These are phyloP conservation scores for Ilyonectria robusta DNA, from an alignment of 2,329 filamentous ascomycete species.

Conservation along the genomic window DNA sequence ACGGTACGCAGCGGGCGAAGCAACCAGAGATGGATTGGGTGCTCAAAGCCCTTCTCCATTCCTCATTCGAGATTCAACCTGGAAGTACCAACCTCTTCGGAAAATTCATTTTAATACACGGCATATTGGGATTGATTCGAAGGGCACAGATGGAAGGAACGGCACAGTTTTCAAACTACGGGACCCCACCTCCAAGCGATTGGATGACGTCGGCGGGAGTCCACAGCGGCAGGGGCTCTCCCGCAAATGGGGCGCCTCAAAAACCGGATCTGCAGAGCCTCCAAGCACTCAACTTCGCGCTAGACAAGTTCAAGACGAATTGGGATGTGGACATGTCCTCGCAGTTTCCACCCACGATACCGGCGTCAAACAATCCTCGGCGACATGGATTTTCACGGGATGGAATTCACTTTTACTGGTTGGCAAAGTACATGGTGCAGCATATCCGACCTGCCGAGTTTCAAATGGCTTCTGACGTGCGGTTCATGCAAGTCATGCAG, in stretches of 20 bases:
- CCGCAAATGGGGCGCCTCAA: conserved; percentile 55
- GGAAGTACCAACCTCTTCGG: conserved; percentile 79
- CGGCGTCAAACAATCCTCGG: conserved; percentile 64
- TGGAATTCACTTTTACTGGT: conserved; percentile 80
- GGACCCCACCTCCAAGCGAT: conserved; percentile 72
- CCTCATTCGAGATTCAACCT: conserved; percentile 71
- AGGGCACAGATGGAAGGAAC: conserved; percentile 60
- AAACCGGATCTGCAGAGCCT: conserved; percentile 61
- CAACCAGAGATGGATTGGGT: conserved; percentile 76
- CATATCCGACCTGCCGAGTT: conserved; percentile 68
- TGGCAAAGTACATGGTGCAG: conserved; percentile 76
- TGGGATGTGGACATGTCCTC: conserved; percentile 80
- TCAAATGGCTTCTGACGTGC: conserved; percentile 69
- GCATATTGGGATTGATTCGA: conserved; percentile 73
- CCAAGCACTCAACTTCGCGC: conserved; percentile 66
- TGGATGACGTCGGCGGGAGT: conserved; percentile 64
- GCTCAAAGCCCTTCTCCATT: conserved; percentile 72
- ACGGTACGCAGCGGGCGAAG: conserved; percentile 73
- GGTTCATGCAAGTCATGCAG: conserved; percentile 73
- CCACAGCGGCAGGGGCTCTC: conserved; percentile 62
- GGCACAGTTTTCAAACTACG: conserved; percentile 56
- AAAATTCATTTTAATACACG: conserved; percentile 82
- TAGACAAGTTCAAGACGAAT: conserved; percentile 80
- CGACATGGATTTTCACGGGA: conserved; percentile 80
- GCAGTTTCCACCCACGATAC: conserved; percentile 71